phyloP scores from a whole-genome alignment of 257 asterid genomes.

The Nicotiana attenuata region DNA sequence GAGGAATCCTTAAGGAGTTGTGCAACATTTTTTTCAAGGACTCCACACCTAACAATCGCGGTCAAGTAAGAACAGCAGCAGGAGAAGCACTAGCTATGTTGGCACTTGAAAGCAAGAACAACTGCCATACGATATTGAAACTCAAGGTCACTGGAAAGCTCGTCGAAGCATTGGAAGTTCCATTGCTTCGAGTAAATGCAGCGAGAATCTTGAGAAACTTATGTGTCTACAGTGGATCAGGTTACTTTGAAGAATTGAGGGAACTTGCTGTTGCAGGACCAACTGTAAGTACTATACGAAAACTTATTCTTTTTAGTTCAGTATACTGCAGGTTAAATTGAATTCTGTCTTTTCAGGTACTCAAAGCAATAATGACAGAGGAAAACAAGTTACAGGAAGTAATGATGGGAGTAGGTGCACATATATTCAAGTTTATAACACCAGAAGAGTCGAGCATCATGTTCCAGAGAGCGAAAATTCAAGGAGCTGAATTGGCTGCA shows the following conservation, averaged over 20 bases:
- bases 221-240: constrained; percentile 56
- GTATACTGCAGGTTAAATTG: not conserved
- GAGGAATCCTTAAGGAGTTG: constrained; percentile 67
- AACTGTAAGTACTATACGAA: constrained; percentile 32
- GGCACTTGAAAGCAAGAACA: constrained; percentile 50
- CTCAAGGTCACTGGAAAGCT: constrained; percentile 38
- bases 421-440: constrained; percentile 54
- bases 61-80: constrained; percentile 56
- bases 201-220: constrained; percentile 72
- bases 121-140: constrained; percentile 48
- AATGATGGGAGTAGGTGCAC: constrained; percentile 76
- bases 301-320: not conserved
- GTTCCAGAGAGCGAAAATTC: constrained; percentile 35
- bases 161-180: constrained; percentile 47
- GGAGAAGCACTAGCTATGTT: constrained; percentile 90
- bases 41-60: constrained; percentile 18
- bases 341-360: constrained; percentile 41
- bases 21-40: constrained; percentile 56
- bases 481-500: constrained; percentile 46
- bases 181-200: constrained; percentile 51
- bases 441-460: constrained; percentile 40
- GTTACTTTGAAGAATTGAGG: constrained; percentile 41
- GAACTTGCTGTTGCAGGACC: constrained; percentile 61
- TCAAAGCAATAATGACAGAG: constrained; percentile 63
- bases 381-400: constrained; percentile 78